phyloP scores from a whole-genome alignment of 2,329 filamentous ascomycete genomes.

The Penicillium sp. region DNA sequence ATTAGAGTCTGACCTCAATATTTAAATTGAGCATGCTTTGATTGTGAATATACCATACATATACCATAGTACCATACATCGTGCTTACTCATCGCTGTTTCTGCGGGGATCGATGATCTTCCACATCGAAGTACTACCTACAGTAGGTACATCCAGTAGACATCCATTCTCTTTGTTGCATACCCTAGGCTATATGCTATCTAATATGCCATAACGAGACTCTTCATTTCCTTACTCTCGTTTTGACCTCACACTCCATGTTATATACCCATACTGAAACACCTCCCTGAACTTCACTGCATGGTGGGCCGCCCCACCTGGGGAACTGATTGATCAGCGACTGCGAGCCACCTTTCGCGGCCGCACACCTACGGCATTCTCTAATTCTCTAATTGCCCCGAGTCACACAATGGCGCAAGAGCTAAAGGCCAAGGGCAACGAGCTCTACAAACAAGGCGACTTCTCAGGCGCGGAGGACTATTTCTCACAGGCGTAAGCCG shows the following conservation, averaged over 20 bases:
- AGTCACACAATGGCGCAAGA: conserved; percentile 41
- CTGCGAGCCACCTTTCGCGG: conserved; percentile 2
- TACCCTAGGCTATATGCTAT: not conserved
- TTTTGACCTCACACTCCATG: not conserved
- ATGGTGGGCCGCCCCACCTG: conserved; percentile 26
- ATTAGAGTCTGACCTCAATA: not conserved
- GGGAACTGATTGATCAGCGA: conserved; percentile 25
- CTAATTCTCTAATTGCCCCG: not conserved
- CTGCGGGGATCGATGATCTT: conserved; percentile 41
- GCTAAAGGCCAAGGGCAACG: conserved; percentile 50
- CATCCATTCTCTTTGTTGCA: not conserved
- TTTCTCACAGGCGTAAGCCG: conserved; percentile 51
- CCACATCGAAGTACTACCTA: too few relatives aligned
- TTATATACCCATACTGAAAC: not conserved
- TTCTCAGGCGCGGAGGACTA: conserved; percentile 51
- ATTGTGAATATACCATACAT: too few relatives aligned
- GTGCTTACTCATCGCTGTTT: conserved; percentile 35
- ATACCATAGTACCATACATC: too few relatives aligned
- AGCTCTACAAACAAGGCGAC: conserved; percentile 51
- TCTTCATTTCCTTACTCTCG: not conserved
- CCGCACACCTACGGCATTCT: not conserved
- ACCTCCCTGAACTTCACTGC: conserved; percentile 8
- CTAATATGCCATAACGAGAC: not conserved
- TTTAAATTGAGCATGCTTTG: too few relatives aligned
- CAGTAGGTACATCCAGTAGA: not conserved